Conservation (phyloP, 1,284 basidiomycete species). For the Papiliotrema fonsecae region DNA sequence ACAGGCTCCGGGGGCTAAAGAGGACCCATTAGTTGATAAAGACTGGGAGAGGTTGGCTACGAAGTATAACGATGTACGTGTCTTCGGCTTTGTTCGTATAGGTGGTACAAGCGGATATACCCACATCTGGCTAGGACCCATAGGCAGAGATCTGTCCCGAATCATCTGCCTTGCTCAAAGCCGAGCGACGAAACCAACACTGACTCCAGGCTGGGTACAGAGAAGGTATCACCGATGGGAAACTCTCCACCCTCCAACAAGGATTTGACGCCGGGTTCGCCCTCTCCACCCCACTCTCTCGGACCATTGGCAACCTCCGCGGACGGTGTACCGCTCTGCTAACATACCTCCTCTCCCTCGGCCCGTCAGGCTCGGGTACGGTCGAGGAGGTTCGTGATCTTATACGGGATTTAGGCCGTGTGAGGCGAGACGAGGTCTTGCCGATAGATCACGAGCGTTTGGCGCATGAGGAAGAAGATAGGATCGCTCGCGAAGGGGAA, state of each 20-base stretch:
- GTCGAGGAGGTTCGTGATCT: slow-evolving; percentile 60
- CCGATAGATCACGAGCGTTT: slow-evolving; percentile 39
- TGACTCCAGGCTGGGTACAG: slow-evolving; percentile 52
- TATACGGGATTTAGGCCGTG: slow-evolving; percentile 41
- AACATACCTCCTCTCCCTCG: slow-evolving; percentile 9
- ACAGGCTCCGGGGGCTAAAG: slow-evolving; percentile 24
- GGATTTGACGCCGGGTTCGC: slow-evolving; percentile 54
- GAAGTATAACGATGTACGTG: slow-evolving; percentile 44
- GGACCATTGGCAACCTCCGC: slow-evolving; percentile 48
- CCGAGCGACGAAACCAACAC: not conserved
- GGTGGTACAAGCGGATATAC: too few relatives aligned
- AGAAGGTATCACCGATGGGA: slow-evolving; percentile 55
- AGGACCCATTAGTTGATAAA: slow-evolving; percentile 38
- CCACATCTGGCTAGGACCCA: too few relatives aligned
- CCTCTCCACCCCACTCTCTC: slow-evolving; percentile 47
- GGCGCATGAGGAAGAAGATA: slow-evolving; percentile 36
- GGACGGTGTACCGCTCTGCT: slow-evolving; percentile 48
- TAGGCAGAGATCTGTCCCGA: too few relatives aligned
- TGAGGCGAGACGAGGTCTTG: slow-evolving; percentile 36
- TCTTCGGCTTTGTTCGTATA: not conserved
- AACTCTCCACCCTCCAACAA: slow-evolving; percentile 51
- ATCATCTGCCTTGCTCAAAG: not conserved
- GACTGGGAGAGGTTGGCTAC: slow-evolving; percentile 41
- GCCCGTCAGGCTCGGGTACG: slow-evolving; percentile 50
- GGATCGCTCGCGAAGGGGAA: slow-evolving; percentile 10